These are phyloP conservation scores for Rubus parviflorus DNA, from an alignment of 306 rosid genomes.

Conservation along the genomic window DNA sequence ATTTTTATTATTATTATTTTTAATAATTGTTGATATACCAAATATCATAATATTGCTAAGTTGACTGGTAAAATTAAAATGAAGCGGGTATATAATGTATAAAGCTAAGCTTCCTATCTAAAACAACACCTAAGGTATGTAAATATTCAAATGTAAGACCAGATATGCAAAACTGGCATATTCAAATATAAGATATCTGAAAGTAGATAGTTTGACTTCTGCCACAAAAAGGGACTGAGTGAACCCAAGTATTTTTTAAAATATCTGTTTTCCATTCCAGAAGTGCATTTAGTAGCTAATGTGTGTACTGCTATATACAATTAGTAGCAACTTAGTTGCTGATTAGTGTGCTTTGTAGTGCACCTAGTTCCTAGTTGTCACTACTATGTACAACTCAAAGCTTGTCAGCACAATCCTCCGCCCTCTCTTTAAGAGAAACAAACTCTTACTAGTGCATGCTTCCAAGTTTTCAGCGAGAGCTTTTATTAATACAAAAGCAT, in stretches of 20 bases:
- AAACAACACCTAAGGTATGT: neutral
- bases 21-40: neutral
- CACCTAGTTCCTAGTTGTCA: neutral
- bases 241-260: neutral
- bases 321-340: neutral
- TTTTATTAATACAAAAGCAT: neutral
- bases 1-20: neutral
- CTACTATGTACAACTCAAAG: neutral
- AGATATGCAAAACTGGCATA: neutral
- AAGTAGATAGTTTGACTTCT: neutral
- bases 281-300: neutral
- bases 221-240: neutral
- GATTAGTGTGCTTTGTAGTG: neutral
- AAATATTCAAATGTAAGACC: neutral
- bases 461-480: neutral
- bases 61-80: neutral
- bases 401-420: neutral
- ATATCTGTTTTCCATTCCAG: neutral
- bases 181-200: neutral
- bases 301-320: neutral
- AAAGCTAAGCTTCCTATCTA: neutral
- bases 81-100: neutral
- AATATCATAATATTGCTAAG: constrained; percentile 15
- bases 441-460: neutral
- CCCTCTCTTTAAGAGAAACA: neutral